These are phyloP conservation scores for Clitoria ternatea DNA, from an alignment of 306 rosid species.

Conservation along the genomic window DNA sequence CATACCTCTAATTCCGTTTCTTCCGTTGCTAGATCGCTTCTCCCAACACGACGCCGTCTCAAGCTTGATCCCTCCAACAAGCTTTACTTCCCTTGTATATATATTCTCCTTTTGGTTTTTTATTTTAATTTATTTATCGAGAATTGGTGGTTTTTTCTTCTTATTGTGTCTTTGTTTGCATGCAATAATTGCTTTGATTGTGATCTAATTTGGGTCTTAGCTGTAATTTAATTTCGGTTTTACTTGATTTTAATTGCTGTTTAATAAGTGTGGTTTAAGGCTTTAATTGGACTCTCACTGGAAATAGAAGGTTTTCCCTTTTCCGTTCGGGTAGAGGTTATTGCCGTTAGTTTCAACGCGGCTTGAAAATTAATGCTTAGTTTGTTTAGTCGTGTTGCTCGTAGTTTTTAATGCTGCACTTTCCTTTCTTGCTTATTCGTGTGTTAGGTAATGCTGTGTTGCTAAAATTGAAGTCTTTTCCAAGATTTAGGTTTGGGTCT, in stretches of 20 bases:
- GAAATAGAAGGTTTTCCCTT: background rate
- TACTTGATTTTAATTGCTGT: background rate
- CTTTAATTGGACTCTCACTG: background rate
- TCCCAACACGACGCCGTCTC: conserved; percentile 91
- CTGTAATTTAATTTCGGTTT: background rate
- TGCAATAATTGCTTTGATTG: conserved; percentile 20
- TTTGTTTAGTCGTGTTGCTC: background rate
- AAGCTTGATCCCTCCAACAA: conserved; percentile 92
- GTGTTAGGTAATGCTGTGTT: background rate
- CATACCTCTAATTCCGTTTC: conserved; percentile 68
- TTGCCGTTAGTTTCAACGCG: background rate
- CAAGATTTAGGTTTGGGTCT: background rate
- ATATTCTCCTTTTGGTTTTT: background rate
- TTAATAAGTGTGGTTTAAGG: background rate
- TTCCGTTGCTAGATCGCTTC: conserved; percentile 87
- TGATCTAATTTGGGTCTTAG: conserved; percentile 9
- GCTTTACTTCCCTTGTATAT: conserved; percentile 94
- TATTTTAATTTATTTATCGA: background rate
- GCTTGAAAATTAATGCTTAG: background rate
- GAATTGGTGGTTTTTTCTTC: background rate
- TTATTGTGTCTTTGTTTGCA: background rate
- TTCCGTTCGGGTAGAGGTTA: background rate
- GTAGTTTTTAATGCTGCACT: background rate
- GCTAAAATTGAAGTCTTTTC: background rate
- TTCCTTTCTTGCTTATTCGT: background rate